Base-by-base conservation (phyloP, 1,139 yeast species). In the Diutina ranongensis region DNA sequence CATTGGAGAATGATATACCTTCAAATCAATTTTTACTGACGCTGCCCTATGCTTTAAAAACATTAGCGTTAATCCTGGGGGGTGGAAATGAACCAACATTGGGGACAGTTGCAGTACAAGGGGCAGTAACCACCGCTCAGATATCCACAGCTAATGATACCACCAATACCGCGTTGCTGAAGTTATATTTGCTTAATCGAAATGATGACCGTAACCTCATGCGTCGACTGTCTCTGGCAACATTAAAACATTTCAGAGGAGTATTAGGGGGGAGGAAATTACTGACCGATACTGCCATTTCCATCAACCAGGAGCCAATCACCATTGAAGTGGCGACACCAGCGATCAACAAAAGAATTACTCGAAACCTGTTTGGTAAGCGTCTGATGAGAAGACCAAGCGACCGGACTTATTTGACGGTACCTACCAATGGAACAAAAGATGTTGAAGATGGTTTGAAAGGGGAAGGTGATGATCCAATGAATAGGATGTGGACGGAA, bases 401-500 rank as follows among this genome's bases (percentile, higher is more conserved):
- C 13, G 40, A 35, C 13, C 27, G 40, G n/a, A 35, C 40, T 16
- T 22, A 35, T 21, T 13, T 35, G 5, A 35, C 40, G 13, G 34
- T n/a, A 9, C 22, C 40, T 4, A 35, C 40, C 9, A 21, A 18
- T 21, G 27, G 27, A 12, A 35, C 40, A 1, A 25, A 25, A 10
- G 28, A 25, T 7, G 27, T 7, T 1, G 40, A 21, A 4, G 40
- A 35, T 13, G 34, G 8, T 12, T 3, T 22, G 10, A 8, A 12
- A 8, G 27, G n/a, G 18, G 40, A 35, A 18, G 21, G 16, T 2
- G 40, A 35, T 21, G 40, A 35, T n/a, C 40, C 42, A 8, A 38
- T 38, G 42, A 25, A 38, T 10, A 50, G 49, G 2, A 68, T 78
- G 53, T 85, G 94, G 87, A 74, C 83, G 4, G 77, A 76, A 44